Percentiles rank a stretch among this genome's conserved stretches.
Conservation (phyloP, 2,329 filamentous ascomycete genomes). For the Paecilomyces fulvus region DNA sequence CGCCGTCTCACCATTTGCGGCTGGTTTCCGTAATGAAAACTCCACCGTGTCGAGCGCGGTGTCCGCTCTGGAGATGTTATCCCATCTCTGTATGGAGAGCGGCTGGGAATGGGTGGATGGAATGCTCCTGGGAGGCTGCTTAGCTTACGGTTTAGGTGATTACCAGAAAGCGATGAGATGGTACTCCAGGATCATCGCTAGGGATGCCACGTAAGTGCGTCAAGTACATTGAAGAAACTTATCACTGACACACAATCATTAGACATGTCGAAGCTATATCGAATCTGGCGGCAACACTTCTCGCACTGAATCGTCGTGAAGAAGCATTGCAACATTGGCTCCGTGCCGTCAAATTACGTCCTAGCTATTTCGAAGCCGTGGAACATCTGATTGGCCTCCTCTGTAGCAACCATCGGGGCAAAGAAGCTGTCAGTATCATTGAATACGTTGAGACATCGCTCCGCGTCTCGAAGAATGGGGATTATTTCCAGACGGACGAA, state of each 20-base stretch:
- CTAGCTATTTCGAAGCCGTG: conserved; percentile 86
- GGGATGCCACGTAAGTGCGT: conserved; percentile 45
- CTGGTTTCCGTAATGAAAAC: conserved; percentile 22
- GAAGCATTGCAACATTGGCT: conserved; percentile 85
- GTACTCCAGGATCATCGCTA: conserved; percentile 48
- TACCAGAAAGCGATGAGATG: conserved; percentile 58
- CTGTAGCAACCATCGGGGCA: conserved; percentile 69
- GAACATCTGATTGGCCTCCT: conserved; percentile 87
- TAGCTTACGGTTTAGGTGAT: conserved; percentile 81
- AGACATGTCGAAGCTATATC: conserved; percentile 90
- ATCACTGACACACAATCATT: conserved; percentile 12
- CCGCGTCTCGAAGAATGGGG: conserved; percentile 42
- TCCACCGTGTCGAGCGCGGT: conserved; percentile 51
- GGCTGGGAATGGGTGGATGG: conserved; percentile 88
- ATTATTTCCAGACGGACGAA: conserved; percentile 43
- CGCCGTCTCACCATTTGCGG: conserved; percentile 25
- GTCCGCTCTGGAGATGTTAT: conserved; percentile 62
- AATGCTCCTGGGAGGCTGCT: conserved; percentile 80
- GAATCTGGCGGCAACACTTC: conserved; percentile 81
- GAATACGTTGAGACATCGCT: conserved; percentile 72
- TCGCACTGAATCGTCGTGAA: conserved; percentile 70
- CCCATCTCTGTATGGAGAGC: conserved; percentile 67
- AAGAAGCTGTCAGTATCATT: conserved; percentile 81
- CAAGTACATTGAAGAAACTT: background rate
- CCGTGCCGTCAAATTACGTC: conserved; percentile 70